Evolutionary conservation across 768 basidiomycete genomes (phyloP), one percentile per base, ranked within the genome.

Genomic region (Psilocybe cubensis): DNA sequence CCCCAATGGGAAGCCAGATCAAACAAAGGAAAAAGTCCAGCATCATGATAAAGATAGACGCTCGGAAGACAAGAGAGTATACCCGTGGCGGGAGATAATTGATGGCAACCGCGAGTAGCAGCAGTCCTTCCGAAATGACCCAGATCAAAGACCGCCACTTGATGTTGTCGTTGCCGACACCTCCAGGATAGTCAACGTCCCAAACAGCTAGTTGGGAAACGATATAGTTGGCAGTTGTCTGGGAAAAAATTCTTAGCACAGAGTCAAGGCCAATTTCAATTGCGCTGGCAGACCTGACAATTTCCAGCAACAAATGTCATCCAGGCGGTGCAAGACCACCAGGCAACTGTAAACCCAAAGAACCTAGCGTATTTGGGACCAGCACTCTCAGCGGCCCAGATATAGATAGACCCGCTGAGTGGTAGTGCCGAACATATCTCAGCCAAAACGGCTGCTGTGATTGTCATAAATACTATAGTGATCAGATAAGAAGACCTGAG

Each of bases 261-360:
- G 48, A 56, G n/a, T 31, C 7, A 14, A 9, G 18, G 25, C 5
- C 14, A 21, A 33, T 5, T 56, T 25, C 23, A 42, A 46, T 45
- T 1, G 12, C 3, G 58, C 82, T 31, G 43, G 12, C 35, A 38
- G 14, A 89, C 94, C 76, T 94, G 92, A 57, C 91, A 93, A 67
- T 93, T 95, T 24, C 89, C 85, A 8, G 94, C 94, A 38, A 86
- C 81, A 64, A 95, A 96, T 0, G 94, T 96, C 84, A 94, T 94
- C 94, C 94, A 96, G n/a, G 94, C 94, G 1, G 93, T 94, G 56
- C 87, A 88, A 12, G 91, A 80, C 94, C 94, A 96, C 90, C 91
- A 96, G 27, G 94, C 94, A 14, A 95, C 94, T 54, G 93, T 71
- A 74, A 95, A 94, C 0, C 92, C 94, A 61, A 93, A 84, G 72